Conservation (phyloP, 2,329 filamentous ascomycete genomes). For the Amylocarpus encephaloides region DNA sequence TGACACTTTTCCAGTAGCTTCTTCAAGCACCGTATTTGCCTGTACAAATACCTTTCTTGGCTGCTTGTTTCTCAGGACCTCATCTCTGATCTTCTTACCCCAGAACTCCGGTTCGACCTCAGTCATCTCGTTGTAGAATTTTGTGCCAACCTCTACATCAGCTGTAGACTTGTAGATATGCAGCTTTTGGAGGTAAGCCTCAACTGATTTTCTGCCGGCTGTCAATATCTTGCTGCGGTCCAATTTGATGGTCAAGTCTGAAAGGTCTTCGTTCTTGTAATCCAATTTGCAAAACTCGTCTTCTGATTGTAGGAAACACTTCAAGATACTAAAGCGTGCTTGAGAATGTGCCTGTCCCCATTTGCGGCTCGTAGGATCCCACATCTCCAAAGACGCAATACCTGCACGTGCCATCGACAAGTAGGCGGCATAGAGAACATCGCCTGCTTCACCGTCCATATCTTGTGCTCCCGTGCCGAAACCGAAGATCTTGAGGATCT, state of each 20-base stretch:
- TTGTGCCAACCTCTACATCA: conserved; percentile 69
- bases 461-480: conserved; percentile 72
- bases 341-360: conserved; percentile 94
- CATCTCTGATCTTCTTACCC: conserved; percentile 69
- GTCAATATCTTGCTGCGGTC: conserved; percentile 83
- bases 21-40: conserved; percentile 74
- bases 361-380: conserved; percentile 84
- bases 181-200: conserved; percentile 80
- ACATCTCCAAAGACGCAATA: conserved; percentile 81
- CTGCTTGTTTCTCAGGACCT: conserved; percentile 71
- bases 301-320: conserved; percentile 79
- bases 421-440: conserved; percentile 83
- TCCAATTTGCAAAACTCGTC: conserved; percentile 79
- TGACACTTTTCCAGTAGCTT: conserved; percentile 61
- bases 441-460: conserved; percentile 70
- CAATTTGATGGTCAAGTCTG: conserved; percentile 73
- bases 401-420: conserved; percentile 93
- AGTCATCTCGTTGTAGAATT: conserved; percentile 80
- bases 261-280: conserved; percentile 61
- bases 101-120: conserved; percentile 76
- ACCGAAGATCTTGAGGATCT: conserved; percentile 83
- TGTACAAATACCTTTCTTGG: conserved; percentile 91
- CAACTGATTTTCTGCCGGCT: conserved; percentile 73
- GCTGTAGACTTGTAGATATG: conserved; percentile 91
- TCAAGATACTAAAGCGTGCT: conserved; percentile 81